Evolutionary conservation across 345 rosid species (phyloP), one percentile per base, ranked within the genome.

Genomic region (Aquilaria yunnanensis): DNA sequence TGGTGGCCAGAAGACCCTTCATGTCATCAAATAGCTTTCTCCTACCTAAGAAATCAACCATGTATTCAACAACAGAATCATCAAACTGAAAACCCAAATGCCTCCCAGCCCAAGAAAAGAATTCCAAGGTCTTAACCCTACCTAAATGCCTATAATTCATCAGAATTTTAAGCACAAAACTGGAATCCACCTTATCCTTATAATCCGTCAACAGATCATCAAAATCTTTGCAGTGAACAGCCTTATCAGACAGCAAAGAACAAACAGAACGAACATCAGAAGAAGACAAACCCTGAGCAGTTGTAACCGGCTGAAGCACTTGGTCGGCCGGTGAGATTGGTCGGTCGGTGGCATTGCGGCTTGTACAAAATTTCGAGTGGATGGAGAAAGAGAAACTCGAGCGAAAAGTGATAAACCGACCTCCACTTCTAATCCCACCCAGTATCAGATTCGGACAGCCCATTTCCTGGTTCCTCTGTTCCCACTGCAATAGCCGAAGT

Each of bases 21-120:
- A 75, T 67, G 59, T 75, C 79, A 51, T 75, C 76, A 58, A 75
- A 75, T 29, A 75, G 80, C 71, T 72, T 75, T 68, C 80, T 75
- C 65, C 75, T 75, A 1, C 78, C 65, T 43, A 75, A 53, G 63
- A 75, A 75, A 70, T 75, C 79, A 56, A 61, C 75, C 59, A 67
- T 60, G 59, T 70, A 70, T 14, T 75, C 78, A 56, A 70, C 48
- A 43, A 70, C 63, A 59, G 47, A 67, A 32, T 75, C 79, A 50
- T 70, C 72, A 55, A 75, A 70, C 60, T 56, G 68, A 41, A 75
- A 75, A 45, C 72, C 69, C 75, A 67, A 58, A 41, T 59, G 75
- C 51, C 53, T 47, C 34, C 78, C 78, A 41, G 78, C 78, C 78
- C 75, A 74, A 12, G 72, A 70, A 34, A 70, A 74, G 69, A 74